These are phyloP conservation scores for Fonsecaea erecta DNA, from an alignment of 2,329 filamentous ascomycete genomes.

Conservation along the genomic window DNA sequence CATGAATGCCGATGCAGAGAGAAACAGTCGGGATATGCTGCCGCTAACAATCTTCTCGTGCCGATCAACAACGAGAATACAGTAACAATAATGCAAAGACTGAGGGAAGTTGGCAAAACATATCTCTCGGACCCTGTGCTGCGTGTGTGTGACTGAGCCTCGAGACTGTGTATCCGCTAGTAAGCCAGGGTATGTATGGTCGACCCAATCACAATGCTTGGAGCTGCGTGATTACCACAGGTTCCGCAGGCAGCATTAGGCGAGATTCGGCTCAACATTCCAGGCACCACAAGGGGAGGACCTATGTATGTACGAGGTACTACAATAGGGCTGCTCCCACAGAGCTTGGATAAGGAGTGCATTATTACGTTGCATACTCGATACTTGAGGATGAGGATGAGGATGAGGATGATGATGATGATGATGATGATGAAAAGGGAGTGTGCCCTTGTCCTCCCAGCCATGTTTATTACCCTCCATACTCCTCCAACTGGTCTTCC, in stretches of 20 bases:
- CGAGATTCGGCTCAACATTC: constrained; percentile 25
- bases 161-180: constrained; percentile 8
- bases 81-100: background rate
- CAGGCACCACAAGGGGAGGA: constrained; percentile 5
- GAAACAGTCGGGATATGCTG: background rate
- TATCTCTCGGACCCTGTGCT: constrained; percentile 1
- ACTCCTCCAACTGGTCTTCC: too few relatives aligned
- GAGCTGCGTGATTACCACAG: constrained; percentile 7
- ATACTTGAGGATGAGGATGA: too few relatives aligned
- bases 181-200: background rate
- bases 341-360: too few relatives aligned
- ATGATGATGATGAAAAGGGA: background rate
- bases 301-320: too few relatives aligned
- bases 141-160: constrained; percentile 2
- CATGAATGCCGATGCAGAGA: background rate
- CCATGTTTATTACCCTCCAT: background rate
- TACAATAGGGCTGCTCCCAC: background rate
- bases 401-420: too few relatives aligned
- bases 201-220: constrained; percentile 4
- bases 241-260: constrained; percentile 21
- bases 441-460: background rate
- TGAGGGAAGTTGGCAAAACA: constrained; percentile 12
- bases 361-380: too few relatives aligned
- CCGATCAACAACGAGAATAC: constrained; percentile 1
- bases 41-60: constrained; percentile 1